Percentiles rank a stretch among this genome's conserved stretches.
Evolutionary conservation across 441 rosid species (phyloP).

Genomic region (Pelargonium myrrhifolium): DNA sequence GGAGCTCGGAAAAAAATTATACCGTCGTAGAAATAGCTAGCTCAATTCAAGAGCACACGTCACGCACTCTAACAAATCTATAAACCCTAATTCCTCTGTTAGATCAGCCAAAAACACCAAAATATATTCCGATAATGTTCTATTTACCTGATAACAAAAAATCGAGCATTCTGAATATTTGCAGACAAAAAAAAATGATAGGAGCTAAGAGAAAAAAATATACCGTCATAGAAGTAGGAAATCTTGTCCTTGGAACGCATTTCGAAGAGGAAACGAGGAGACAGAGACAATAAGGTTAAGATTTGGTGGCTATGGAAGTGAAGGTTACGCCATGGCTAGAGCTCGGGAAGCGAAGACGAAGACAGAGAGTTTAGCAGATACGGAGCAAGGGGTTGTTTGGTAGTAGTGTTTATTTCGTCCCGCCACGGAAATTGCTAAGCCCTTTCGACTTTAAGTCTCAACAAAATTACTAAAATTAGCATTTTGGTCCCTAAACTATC

Average conservation of each 20-base stretch:
- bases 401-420: neutral
- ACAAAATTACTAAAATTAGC: too few relatives aligned
- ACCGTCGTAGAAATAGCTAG: neutral
- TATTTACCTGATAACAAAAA: too few relatives aligned
- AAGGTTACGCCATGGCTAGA: conserved; percentile 12
- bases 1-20: neutral
- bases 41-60: neutral
- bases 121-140: neutral
- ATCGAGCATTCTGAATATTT: neutral
- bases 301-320: conserved; percentile 1
- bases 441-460: too few relatives aligned
- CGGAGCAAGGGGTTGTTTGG: neutral
- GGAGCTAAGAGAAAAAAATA: neutral
- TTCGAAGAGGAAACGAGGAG: conserved; percentile 3
- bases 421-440: too few relatives aligned
- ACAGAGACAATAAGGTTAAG: neutral
- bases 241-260: conserved; percentile 89
- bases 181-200: neutral
- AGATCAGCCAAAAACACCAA: neutral
- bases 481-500: too few relatives aligned
- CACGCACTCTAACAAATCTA: neutral
- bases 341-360: neutral
- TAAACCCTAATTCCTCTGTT: conserved; percentile 5
- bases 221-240: conserved; percentile 88
- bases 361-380: neutral